Evolutionary conservation across 306 rosid genomes (phyloP).

Genomic region (Senna tora): DNA sequence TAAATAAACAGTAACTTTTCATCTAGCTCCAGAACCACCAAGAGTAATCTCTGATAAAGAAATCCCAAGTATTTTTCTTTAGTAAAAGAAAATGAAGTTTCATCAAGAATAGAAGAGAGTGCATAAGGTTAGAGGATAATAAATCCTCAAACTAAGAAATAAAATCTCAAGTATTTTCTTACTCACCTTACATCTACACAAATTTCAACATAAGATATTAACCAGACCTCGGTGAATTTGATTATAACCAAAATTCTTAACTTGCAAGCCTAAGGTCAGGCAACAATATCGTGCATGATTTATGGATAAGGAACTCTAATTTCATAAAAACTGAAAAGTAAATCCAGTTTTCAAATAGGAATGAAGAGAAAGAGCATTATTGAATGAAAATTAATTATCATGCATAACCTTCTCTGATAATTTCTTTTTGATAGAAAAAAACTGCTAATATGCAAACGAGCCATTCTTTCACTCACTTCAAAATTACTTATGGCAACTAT

Average conservation of each 20-base stretch:
- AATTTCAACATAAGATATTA: conserved; percentile 22
- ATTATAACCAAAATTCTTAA: conserved; percentile 24
- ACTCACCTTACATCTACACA: conserved; percentile 12
- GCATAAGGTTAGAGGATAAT: not conserved
- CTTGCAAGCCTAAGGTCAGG: conserved; percentile 13
- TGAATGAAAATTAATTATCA: conserved; percentile 19
- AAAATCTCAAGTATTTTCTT: conserved; percentile 33
- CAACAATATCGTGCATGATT: conserved; percentile 15
- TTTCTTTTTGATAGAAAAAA: conserved; percentile 16
- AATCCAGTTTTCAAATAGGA: conserved; percentile 25
- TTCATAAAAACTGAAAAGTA: conserved; percentile 18
- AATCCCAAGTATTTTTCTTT: conserved; percentile 15
- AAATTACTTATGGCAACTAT: conserved; percentile 18
- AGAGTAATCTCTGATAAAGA: conserved; percentile 22
- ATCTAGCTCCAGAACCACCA: conserved; percentile 14
- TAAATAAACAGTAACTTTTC: not conserved
- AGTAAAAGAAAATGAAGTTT: not conserved
- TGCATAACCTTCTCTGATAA: conserved; percentile 24
- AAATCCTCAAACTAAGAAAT: conserved; percentile 11
- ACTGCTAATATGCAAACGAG: conserved; percentile 17
- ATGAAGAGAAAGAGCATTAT: conserved; percentile 17
- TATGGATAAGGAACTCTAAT: conserved; percentile 19
- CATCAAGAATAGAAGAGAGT: not conserved
- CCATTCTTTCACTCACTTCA: conserved; percentile 5
- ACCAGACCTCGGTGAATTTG: conserved; percentile 10